These are phyloP conservation scores for Pontederia paniculata DNA, from an alignment of 176 grass and related monocot genomes.

Conservation along the genomic window DNA sequence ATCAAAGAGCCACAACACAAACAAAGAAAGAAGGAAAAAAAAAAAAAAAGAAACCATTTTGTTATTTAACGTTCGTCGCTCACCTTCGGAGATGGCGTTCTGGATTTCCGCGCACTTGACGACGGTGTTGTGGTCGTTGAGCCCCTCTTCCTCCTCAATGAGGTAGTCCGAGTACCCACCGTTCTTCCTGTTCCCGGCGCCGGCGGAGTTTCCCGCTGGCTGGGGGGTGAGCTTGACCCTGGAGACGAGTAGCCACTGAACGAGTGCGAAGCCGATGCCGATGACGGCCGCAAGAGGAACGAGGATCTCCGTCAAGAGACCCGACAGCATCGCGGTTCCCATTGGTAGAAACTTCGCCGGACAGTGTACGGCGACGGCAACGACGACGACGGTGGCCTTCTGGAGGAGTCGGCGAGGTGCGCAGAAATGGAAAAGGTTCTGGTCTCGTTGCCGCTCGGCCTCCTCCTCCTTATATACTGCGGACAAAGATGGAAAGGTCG, in stretches of 20 bases:
- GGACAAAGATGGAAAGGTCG: no score
- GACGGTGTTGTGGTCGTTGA: constrained; percentile 50
- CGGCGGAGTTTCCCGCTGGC: not conserved
- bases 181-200: constrained; percentile 10
- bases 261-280: constrained; percentile 36
- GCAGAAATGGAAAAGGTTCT: no score
- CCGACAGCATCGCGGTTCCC: constrained; percentile 30
- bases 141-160: constrained; percentile 49
- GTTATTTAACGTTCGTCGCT: not conserved
- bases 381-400: not conserved
- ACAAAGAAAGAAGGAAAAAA: not conserved
- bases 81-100: constrained; percentile 39
- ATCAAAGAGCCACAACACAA: no score
- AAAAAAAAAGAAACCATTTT: no score
- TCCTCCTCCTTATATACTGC: no score
- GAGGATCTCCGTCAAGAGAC: constrained; percentile 27
- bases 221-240: constrained; percentile 30
- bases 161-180: constrained; percentile 24
- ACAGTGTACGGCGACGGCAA: not conserved
- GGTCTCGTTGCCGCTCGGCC: no score
- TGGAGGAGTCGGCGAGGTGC: no score
- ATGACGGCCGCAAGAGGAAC: constrained; percentile 25
- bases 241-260: constrained; percentile 40
- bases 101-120: constrained; percentile 38
- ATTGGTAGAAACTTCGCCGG: not conserved